Conservation (phyloP, 2,329 filamentous ascomycete genomes). For the Ploettnerulaceae sp. region DNA sequence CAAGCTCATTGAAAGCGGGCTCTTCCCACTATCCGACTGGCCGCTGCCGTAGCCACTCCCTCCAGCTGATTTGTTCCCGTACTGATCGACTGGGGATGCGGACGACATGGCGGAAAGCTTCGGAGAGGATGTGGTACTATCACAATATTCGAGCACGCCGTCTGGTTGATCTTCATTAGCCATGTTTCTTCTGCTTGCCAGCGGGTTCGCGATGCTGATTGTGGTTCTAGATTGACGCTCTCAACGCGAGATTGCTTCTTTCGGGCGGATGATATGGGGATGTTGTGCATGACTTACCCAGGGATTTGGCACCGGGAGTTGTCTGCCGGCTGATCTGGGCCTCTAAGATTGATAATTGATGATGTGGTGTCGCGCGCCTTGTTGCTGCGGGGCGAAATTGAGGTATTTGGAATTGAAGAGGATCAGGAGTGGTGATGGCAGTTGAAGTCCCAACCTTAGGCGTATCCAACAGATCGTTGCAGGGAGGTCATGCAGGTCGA, state of each 20-base stretch:
- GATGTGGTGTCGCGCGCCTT: slow-evolving; percentile 6
- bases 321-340: slow-evolving; percentile 8
- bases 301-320: slow-evolving; percentile 2
- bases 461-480: slow-evolving; percentile 6
- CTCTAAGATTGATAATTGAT: slow-evolving; percentile 10
- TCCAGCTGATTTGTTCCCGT: slow-evolving; percentile 26
- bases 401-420: slow-evolving; percentile 25
- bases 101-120: slow-evolving; percentile 26
- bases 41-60: slow-evolving; percentile 31
- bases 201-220: slow-evolving; percentile 2
- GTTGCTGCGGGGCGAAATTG: slow-evolving; percentile 11
- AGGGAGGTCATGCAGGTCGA: slow-evolving; percentile 2
- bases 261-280: slow-evolving; percentile 4
- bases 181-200: slow-evolving; percentile 15
- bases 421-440: too few species aligned
- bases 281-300: slow-evolving; percentile 22
- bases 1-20: slow-evolving; percentile 43
- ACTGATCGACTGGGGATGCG: slow-evolving; percentile 28
- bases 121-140: slow-evolving; percentile 7
- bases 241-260: slow-evolving; percentile 3
- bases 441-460: too few species aligned
- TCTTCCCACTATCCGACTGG: slow-evolving; percentile 33
- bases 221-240: slow-evolving; percentile 1
- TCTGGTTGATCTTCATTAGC: slow-evolving; percentile 19
- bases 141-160: slow-evolving; percentile 4